Conservation (phyloP, 768 basidiomycete genomes). For the Hericium coralloides region DNA sequence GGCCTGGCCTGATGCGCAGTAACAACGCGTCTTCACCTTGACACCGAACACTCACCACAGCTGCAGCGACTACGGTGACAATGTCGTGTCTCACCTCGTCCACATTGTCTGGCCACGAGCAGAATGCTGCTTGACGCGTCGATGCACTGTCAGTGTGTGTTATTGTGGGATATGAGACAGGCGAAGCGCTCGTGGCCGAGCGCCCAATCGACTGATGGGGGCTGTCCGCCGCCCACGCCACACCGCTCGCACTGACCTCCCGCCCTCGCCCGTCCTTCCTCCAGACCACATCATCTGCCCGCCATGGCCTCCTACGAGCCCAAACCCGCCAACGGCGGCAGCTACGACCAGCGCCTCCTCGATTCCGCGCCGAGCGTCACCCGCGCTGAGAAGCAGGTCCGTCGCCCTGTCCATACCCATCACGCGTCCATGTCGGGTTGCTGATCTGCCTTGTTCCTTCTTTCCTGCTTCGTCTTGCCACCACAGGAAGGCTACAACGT, state of each 20-base stretch:
- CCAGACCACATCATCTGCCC: background rate
- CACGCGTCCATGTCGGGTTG: background rate
- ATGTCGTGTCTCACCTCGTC: too few relatives aligned
- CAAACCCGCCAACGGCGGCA: background rate
- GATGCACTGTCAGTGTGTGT: too few relatives aligned
- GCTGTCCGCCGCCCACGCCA: background rate
- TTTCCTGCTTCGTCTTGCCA: background rate
- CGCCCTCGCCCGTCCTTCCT: background rate
- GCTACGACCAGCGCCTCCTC: conserved; percentile 22
- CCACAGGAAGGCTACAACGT: conserved; percentile 46
- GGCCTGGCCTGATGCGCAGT: too few relatives aligned
- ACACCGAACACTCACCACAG: too few relatives aligned
- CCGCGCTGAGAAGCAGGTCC: conserved; percentile 24
- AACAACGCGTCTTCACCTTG: too few relatives aligned
- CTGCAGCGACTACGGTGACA: too few relatives aligned
- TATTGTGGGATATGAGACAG: too few relatives aligned
- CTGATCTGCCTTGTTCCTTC: background rate
- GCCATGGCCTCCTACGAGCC: conserved; percentile 7
- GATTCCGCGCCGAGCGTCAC: conserved; percentile 21
- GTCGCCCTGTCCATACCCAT: background rate
- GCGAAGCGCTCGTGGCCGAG: background rate
- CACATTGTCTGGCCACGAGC: too few relatives aligned
- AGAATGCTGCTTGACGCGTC: too few relatives aligned
- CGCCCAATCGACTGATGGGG: background rate
- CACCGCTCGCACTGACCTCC: background rate